A percentile compares a stretch with the other conserved stretches of the same genome.
These are phyloP conservation scores for Puccinia brachypodii DNA, from an alignment of 1,284 basidiomycete genomes.

Conservation along the genomic window DNA sequence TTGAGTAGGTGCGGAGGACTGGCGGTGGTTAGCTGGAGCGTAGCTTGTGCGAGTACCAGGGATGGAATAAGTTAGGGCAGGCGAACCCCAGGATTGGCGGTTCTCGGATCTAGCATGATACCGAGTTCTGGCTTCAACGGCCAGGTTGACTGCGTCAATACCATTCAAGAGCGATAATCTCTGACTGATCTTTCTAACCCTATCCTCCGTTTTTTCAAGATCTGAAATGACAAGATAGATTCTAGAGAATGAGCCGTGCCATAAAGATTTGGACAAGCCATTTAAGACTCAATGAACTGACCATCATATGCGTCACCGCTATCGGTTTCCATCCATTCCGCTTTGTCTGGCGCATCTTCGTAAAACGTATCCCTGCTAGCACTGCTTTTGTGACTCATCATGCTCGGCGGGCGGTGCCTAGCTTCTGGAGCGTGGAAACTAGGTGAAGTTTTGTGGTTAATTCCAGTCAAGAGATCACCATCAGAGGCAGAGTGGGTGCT, in stretches of 20 bases:
- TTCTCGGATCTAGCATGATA: not conserved
- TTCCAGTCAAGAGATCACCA: not conserved
- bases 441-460: not conserved
- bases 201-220: conserved; percentile 15
- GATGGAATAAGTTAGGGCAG: not conserved
- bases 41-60: not conserved
- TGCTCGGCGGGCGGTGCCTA: not conserved
- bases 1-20: not conserved
- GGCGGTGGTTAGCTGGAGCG: not conserved
- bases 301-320: conserved; percentile 25
- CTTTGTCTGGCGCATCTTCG: conserved; percentile 23
- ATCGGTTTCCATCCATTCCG: conserved; percentile 33
- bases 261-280: not conserved
- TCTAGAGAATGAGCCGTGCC: not conserved
- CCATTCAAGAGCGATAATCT: not conserved
- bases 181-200: conserved; percentile 6
- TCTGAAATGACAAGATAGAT: not conserved
- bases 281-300: not conserved
- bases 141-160: not conserved
- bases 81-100: not conserved
- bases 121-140: not conserved
- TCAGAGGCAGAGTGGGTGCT: not conserved
- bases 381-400: not conserved
- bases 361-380: conserved; percentile 10
- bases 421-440: not conserved